Base-by-base conservation (phyloP, 2,329 filamentous ascomycete genomes). In the Cadophora malorum region DNA sequence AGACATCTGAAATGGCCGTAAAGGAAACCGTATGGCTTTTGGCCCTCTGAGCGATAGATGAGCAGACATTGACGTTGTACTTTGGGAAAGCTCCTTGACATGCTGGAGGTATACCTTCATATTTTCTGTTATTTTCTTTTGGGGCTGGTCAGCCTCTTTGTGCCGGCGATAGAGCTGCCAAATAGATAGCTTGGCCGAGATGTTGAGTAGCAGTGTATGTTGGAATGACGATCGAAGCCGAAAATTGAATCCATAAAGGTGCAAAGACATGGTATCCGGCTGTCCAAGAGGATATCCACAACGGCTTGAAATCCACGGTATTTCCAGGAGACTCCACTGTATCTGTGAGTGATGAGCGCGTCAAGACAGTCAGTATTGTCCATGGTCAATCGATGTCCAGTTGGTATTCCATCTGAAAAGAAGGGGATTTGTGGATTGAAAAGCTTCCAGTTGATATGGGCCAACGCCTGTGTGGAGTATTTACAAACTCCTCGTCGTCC, bases 401-500 rank as follows among this genome's bases (percentile, higher is more conserved):
- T n/a, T 45, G 64, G 49, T 47, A 10, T 56, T 45, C 65, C 41
- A 63, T 33, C 56, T 53, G 31, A 58, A 61, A n/a, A 49, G 62
- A 31, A n/a, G n/a, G 47, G 14, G 33, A 65, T n/a, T 56, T 55
- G 31, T 64, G 35, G 49, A 53, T 65, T 63, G 50, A 63, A 65
- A 33, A 35, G 6, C 19, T 67, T 56, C 55, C 61, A 45, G 62
- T 55, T 67, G 61, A 47, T 50, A 31, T 63, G 60, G 45, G 25
- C 58, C 63, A 60, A 58, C 50, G 63, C 64, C 47, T 66, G 66
- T 65, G 61, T 21, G 65, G 65, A 69, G 67, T 70, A 70, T 68
- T 64, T 68, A 70, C 69, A 70, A 70, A 67, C 67, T 66, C 66
- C 67, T 66, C 69, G 55, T 67, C 52, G 31, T 58, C 66, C 69